phyloP scores from a whole-genome alignment of 176 grass and related monocot species.

The Triticum timopheevii region DNA sequence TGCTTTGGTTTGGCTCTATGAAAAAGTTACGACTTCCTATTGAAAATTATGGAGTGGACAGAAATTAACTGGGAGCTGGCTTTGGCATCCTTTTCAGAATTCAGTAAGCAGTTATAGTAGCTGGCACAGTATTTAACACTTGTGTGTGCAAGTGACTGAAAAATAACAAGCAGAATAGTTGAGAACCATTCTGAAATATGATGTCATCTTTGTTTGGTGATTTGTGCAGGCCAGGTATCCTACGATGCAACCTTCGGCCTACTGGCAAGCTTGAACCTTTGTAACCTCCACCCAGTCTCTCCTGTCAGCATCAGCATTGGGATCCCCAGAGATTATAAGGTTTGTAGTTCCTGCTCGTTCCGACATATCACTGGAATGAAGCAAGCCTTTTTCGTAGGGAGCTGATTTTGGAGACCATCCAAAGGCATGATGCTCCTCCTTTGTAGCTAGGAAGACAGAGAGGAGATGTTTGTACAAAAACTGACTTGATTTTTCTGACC shows the following conservation, averaged over 20 bases:
- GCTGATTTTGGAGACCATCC: constrained; percentile 47
- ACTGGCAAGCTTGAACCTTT: neutral
- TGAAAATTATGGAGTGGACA: neutral
- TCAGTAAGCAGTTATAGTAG: neutral
- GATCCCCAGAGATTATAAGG: neutral
- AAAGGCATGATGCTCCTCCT: constrained; percentile 40
- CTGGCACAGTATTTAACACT: neutral
- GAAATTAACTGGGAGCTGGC: neutral
- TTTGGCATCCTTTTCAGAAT: neutral
- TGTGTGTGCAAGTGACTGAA: neutral
- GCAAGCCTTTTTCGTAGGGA: neutral
- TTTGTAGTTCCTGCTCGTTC: neutral
- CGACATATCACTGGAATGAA: neutral
- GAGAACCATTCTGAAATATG: too few species aligned
- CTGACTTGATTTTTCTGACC: constrained; percentile 39
- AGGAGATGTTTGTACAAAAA: constrained; percentile 35
- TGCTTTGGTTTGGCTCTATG: neutral
- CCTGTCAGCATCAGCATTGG: neutral
- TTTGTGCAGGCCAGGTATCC: constrained; percentile 31
- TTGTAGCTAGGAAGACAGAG: constrained; percentile 20
- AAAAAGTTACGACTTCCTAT: neutral
- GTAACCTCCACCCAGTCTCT: neutral
- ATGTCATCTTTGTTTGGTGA: neutral
- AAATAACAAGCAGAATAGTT: neutral
- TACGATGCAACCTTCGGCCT: neutral